A percentile compares a stretch with the other conserved stretches of the same genome.
phyloP scores from a whole-genome alignment of 768 basidiomycete genomes.

The Sporobolomyces roseus region DNA sequence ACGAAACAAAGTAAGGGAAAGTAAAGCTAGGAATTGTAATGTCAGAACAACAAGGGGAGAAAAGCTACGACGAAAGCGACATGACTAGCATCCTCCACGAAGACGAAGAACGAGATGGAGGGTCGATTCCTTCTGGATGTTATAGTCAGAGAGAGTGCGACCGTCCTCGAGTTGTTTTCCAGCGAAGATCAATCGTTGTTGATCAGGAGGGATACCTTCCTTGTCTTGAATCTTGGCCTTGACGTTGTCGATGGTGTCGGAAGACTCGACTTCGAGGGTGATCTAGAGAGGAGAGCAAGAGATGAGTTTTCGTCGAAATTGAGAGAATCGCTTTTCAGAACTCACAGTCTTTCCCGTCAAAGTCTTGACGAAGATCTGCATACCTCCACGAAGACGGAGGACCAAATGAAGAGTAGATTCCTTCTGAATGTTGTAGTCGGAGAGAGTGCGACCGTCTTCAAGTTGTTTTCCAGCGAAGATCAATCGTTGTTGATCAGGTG shows the following conservation, averaged over 20 bases:
- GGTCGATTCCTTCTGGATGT: slow-evolving; percentile 78
- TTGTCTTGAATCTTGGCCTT: slow-evolving; percentile 61
- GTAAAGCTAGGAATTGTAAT: too few species aligned
- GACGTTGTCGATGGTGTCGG: slow-evolving; percentile 3
- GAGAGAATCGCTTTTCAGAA: background rate
- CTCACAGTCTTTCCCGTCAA: slow-evolving; percentile 33
- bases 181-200: slow-evolving; percentile 66
- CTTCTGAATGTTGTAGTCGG: slow-evolving; percentile 74
- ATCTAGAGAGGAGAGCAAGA: slow-evolving; percentile 61
- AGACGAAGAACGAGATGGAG: slow-evolving; percentile 58
- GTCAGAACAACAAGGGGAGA: background rate
- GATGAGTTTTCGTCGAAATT: slow-evolving; percentile 1
- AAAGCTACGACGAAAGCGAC: background rate
- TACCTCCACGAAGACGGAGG: slow-evolving; percentile 69
- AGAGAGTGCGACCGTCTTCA: slow-evolving; percentile 83
- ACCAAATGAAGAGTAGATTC: slow-evolving; percentile 55
- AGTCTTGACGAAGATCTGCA: slow-evolving; percentile 80
- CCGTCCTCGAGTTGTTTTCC: slow-evolving; percentile 91
- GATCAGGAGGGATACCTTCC: slow-evolving; percentile 75
- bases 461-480: slow-evolving; percentile 91
- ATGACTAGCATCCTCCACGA: background rate
- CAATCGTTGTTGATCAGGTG: slow-evolving; percentile 83
- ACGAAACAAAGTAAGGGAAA: too few species aligned
- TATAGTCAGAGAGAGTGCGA: slow-evolving; percentile 82
- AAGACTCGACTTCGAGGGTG: slow-evolving; percentile 85